Conservation (phyloP, 495 filamentous ascomycete genomes). For the Aspergillus cavernicola region DNA sequence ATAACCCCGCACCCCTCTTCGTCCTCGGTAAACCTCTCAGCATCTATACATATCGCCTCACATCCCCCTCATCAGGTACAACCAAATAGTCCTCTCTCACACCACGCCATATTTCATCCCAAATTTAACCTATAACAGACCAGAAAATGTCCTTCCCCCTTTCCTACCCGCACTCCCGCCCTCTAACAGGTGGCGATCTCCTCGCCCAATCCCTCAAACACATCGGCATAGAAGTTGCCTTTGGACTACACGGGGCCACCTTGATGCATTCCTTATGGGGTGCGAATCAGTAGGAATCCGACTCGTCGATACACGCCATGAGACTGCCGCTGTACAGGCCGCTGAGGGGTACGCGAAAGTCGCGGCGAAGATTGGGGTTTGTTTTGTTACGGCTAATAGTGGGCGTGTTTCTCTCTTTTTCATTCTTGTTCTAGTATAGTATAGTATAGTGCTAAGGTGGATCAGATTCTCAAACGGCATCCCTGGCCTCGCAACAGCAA, state of each 20-base stretch:
- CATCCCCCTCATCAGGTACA: too few relatives aligned
- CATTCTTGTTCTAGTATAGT: background rate
- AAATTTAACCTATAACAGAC: background rate
- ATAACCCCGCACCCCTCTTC: background rate
- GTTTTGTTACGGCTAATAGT: conserved; percentile 31
- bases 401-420: conserved; percentile 5
- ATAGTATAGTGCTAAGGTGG: too few relatives aligned
- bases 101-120: background rate
- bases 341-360: conserved; percentile 26
- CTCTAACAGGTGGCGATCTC: conserved; percentile 28
- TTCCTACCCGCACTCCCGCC: conserved; percentile 17
- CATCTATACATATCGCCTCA: background rate
- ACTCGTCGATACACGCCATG: conserved; percentile 29
- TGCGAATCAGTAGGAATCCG: conserved; percentile 25
- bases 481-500: conserved; percentile 27
- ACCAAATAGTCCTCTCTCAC: too few relatives aligned
- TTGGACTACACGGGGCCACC: conserved; percentile 32
- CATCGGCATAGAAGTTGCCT: conserved; percentile 25
- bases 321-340: conserved; percentile 29
- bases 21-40: background rate
- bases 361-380: conserved; percentile 23
- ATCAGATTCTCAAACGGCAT: conserved; percentile 29
- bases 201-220: conserved; percentile 28
- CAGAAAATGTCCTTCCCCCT: conserved; percentile 36
- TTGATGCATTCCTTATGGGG: conserved; percentile 31